Evolutionary conservation across 1,284 basidiomycete genomes (phyloP).

Genomic region (Coniferiporia sulphurascens): DNA sequence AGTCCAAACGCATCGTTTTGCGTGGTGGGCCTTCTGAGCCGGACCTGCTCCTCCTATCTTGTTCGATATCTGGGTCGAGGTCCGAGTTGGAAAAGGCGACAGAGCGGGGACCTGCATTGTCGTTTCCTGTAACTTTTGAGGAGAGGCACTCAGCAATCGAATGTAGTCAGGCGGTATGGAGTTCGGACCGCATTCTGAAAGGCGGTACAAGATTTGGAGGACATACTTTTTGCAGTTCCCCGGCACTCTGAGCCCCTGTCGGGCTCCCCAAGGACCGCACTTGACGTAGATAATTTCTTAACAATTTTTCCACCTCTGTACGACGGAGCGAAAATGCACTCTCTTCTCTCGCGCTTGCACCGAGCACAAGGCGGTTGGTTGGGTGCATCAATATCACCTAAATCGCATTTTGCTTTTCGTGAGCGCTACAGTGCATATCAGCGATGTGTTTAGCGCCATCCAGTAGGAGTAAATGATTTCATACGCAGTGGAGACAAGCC

Average conservation of each 20-base stretch:
- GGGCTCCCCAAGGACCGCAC: background rate
- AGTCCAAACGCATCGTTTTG: slow-evolving; percentile 14
- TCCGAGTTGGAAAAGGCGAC: slow-evolving; percentile 14
- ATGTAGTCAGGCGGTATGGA: background rate
- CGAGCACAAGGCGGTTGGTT: slow-evolving; percentile 36
- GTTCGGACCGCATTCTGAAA: background rate
- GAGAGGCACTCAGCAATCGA: background rate
- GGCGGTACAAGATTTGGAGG: background rate
- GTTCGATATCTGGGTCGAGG: slow-evolving; percentile 14
- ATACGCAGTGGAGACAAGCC: slow-evolving; percentile 28
- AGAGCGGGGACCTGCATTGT: background rate
- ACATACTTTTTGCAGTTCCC: slow-evolving; percentile 9
- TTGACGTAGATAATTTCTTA: slow-evolving; percentile 2
- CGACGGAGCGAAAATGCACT: slow-evolving; percentile 33
- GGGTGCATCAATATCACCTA: slow-evolving; percentile 37
- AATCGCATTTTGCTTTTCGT: slow-evolving; percentile 38
- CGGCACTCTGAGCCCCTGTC: background rate
- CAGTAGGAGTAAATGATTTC: background rate
- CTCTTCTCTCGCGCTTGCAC: slow-evolving; percentile 35
- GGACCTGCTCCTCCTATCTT: slow-evolving; percentile 2
- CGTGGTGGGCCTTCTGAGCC: slow-evolving; percentile 15
- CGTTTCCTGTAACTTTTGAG: slow-evolving; percentile 5
- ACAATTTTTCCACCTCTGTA: slow-evolving; percentile 18
- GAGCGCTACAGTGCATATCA: slow-evolving; percentile 20
- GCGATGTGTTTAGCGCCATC: background rate